Evolutionary conservation across 2,329 filamentous ascomycete species (phyloP).

Genomic region (Botryotinia narcissicola): DNA sequence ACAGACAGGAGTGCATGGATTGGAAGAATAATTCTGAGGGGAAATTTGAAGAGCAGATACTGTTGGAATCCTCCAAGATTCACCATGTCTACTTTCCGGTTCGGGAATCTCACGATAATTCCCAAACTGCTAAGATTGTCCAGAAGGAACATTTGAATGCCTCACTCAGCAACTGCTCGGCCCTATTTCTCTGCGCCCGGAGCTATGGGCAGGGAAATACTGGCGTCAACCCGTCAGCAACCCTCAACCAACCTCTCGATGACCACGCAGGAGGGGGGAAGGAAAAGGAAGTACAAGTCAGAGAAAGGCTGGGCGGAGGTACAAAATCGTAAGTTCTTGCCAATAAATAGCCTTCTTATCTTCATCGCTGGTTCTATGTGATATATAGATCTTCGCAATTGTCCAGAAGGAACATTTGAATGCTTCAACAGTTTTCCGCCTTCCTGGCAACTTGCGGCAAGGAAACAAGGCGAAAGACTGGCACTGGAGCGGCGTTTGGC

Average conservation of each 20-base stretch:
- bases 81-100: background rate
- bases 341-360: too few relatives aligned
- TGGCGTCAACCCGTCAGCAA: too few relatives aligned
- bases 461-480: background rate
- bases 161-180: too few relatives aligned
- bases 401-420: background rate
- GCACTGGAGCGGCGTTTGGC: background rate
- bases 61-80: background rate
- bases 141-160: background rate
- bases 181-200: too few relatives aligned
- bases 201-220: too few relatives aligned
- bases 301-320: too few relatives aligned
- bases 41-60: background rate
- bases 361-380: too few relatives aligned
- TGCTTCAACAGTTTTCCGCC: background rate
- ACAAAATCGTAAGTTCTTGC: too few relatives aligned
- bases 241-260: too few relatives aligned
- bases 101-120: background rate
- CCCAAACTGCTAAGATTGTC: background rate
- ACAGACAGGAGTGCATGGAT: background rate
- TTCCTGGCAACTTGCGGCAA: background rate
- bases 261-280: too few relatives aligned
- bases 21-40: background rate
- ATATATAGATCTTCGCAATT: too few relatives aligned
- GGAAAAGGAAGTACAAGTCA: too few relatives aligned